Conservation (phyloP, 2,329 filamentous ascomycete genomes). For the Fusarium incarnatum region DNA sequence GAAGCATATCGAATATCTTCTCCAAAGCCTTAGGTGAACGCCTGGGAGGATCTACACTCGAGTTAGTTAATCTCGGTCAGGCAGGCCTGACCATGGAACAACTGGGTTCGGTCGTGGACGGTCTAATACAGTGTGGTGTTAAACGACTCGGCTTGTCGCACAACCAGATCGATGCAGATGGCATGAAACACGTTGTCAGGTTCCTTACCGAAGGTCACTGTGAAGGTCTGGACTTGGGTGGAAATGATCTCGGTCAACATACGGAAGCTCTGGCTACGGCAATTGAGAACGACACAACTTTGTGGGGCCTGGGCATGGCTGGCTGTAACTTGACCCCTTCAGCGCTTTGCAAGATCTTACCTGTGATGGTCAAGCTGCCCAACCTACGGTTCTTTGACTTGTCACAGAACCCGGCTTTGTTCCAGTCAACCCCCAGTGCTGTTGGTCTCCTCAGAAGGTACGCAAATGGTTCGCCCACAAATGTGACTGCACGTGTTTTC, state of each 20-base stretch:
- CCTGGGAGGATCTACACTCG: constrained; percentile 78
- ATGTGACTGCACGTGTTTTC: neutral
- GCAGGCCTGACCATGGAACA: constrained; percentile 78
- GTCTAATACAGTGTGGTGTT: constrained; percentile 81
- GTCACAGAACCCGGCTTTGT: constrained; percentile 87
- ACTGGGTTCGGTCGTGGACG: constrained; percentile 82
- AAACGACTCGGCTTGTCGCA: constrained; percentile 84
- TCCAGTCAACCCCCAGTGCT: constrained; percentile 78
- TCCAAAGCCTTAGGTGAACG: constrained; percentile 81
- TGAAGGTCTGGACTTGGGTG: constrained; percentile 88
- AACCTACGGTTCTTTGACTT: constrained; percentile 91
- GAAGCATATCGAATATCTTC: constrained; percentile 69
- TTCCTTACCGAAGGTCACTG: constrained; percentile 83
- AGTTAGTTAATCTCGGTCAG: constrained; percentile 85
- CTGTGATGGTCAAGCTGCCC: constrained; percentile 74
- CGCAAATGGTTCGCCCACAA: constrained; percentile 41
- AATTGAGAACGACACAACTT: constrained; percentile 64
- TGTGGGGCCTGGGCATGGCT: constrained; percentile 87
- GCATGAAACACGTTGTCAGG: constrained; percentile 78
- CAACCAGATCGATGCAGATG: constrained; percentile 80
- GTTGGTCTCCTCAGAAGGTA: constrained; percentile 80
- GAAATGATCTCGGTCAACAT: constrained; percentile 76
- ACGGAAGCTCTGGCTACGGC: constrained; percentile 65
- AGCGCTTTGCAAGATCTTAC: constrained; percentile 79
- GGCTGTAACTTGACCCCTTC: constrained; percentile 83